A percentile compares a stretch with the other conserved stretches of the same genome.
Conservation (phyloP, 2,329 filamentous ascomycete species). For the Monilinia fructicola region DNA sequence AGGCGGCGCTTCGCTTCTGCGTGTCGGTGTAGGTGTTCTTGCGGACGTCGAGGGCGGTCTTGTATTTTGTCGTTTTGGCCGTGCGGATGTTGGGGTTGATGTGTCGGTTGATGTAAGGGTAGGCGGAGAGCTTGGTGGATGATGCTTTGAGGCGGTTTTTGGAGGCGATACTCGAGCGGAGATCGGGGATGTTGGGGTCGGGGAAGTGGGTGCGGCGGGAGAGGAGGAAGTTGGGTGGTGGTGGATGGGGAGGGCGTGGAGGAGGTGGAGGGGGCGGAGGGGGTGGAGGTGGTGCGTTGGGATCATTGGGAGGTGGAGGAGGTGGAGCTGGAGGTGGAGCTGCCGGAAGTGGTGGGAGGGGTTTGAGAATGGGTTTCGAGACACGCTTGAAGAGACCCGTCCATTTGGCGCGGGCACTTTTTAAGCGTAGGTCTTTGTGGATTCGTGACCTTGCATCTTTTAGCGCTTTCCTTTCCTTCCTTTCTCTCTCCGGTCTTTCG, state of each 20-base stretch:
- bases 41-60: background rate
- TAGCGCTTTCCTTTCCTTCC: background rate
- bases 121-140: background rate
- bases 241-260: background rate
- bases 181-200: background rate
- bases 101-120: background rate
- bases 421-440: background rate
- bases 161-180: background rate
- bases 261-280: background rate
- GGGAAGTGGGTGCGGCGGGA: background rate
- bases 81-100: background rate
- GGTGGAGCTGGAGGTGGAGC: background rate
- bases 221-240: background rate
- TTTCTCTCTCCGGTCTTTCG: background rate
- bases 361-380: background rate
- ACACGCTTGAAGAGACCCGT: background rate
- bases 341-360: too few species aligned
- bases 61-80: background rate
- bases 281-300: background rate
- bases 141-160: background rate
- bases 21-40: background rate
- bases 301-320: background rate
- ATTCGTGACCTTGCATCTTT: background rate
- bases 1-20: background rate
- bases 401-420: background rate